These are phyloP conservation scores for Aspergillus sclerotioniger DNA, from an alignment of 495 filamentous ascomycete genomes.

Conservation along the genomic window DNA sequence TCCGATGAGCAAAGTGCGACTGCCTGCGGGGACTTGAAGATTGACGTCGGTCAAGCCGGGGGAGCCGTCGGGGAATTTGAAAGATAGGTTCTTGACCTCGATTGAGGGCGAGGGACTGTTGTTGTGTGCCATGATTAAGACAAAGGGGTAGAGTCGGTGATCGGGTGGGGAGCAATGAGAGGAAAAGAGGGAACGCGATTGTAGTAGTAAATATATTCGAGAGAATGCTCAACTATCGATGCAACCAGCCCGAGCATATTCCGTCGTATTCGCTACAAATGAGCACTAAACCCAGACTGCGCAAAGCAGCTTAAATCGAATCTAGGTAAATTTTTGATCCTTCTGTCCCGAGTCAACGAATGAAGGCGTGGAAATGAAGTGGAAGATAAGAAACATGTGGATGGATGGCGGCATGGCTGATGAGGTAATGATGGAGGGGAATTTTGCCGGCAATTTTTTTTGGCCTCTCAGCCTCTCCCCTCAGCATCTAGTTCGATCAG, in stretches of 20 bases:
- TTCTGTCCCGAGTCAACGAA: neutral
- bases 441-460: neutral
- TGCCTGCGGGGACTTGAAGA: constrained; percentile 74
- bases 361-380: neutral
- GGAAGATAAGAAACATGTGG: no score
- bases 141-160: neutral
- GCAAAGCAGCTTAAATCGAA: no score
- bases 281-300: no score
- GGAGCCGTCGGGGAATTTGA: constrained; percentile 81
- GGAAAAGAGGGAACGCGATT: no score
- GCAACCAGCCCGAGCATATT: no score
- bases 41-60: constrained; percentile 67
- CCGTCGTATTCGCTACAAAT: no score
- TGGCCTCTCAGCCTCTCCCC: neutral
- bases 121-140: constrained; percentile 20
- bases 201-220: no score
- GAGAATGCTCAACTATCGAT: no score
- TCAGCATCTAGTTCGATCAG: no score
- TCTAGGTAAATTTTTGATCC: no score
- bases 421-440: neutral
- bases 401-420: neutral
- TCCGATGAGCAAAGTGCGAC: constrained; percentile 89
- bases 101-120: constrained; percentile 51
- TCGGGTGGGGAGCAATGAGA: neutral
- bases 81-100: constrained; percentile 71